Conservation (phyloP, 805 yeast species). For the Blastobotrys robertii region DNA sequence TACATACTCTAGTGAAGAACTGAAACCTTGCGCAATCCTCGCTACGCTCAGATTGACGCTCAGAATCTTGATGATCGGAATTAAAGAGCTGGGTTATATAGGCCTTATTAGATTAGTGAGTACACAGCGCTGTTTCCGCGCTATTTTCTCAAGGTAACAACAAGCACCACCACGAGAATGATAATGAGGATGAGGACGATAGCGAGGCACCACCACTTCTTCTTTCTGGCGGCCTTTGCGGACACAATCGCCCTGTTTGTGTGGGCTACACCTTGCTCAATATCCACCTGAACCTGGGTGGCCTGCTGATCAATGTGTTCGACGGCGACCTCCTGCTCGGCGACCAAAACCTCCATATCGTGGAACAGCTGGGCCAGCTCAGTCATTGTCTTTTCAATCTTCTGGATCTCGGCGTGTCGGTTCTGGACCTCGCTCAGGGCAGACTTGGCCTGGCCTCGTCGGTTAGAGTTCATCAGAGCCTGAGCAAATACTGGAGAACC, state of each 20-base stretch:
- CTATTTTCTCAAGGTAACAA: slow-evolving; percentile 7
- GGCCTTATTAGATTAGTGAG: background rate
- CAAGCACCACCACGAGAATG: slow-evolving; percentile 22
- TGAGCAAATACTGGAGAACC: slow-evolving; percentile 91
- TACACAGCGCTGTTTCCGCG: background rate
- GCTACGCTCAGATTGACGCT: background rate
- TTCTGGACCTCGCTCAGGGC: slow-evolving; percentile 93
- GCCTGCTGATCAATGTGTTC: slow-evolving; percentile 77
- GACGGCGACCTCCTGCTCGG: slow-evolving; percentile 86
- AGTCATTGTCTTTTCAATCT: slow-evolving; percentile 90
- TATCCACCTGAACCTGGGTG: slow-evolving; percentile 74
- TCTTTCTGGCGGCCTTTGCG: slow-evolving; percentile 84
- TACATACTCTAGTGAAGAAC: no score
- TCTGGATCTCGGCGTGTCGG: slow-evolving; percentile 89
- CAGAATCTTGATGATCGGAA: background rate
- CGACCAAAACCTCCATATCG: slow-evolving; percentile 93
- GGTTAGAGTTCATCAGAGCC: slow-evolving; percentile 40
- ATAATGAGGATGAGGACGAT: slow-evolving; percentile 30
- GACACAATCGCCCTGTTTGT: slow-evolving; percentile 80
- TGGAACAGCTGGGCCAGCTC: slow-evolving; percentile 90
- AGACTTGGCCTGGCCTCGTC: slow-evolving; percentile 70
- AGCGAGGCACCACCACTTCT: slow-evolving; percentile 78
- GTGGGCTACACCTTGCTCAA: slow-evolving; percentile 91
- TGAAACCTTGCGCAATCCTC: no score
- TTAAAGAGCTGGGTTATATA: background rate